Conservation (phyloP, 1,139 yeast species). For the Pichia terricola region DNA sequence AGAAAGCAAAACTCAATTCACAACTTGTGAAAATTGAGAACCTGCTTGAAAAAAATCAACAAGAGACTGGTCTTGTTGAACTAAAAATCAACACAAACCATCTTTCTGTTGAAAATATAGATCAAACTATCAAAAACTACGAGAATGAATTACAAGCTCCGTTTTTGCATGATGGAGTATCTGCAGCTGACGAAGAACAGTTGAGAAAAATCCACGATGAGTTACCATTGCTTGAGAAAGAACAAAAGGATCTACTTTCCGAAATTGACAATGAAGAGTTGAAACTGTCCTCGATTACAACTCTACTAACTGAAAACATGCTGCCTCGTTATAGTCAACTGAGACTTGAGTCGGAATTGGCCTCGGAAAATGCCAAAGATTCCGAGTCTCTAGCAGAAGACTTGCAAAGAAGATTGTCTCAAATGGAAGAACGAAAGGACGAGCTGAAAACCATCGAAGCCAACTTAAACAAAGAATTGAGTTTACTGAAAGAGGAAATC, state of each 20-base stretch:
- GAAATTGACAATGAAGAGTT: conserved; percentile 42
- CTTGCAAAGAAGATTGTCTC: conserved; percentile 44
- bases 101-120: conserved; percentile 19
- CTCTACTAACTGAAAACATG: conserved; percentile 51
- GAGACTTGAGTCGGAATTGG: conserved; percentile 17
- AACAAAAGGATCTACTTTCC: conserved; percentile 35
- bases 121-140: conserved; percentile 32
- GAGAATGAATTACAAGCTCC: conserved; percentile 42
- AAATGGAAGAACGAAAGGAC: conserved; percentile 49
- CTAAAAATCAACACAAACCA: conserved; percentile 23
- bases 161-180: conserved; percentile 42
- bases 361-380: conserved; percentile 32
- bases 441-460: conserved; percentile 45
- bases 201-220: conserved; percentile 32
- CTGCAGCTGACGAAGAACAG: conserved; percentile 34
- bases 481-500: conserved; percentile 26
- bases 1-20: conserved; percentile 37
- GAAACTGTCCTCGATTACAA: conserved; percentile 38
- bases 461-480: not conserved
- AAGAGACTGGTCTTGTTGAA: conserved; percentile 30
- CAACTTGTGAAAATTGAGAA: conserved; percentile 34
- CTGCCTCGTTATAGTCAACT: conserved; percentile 26
- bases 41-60: conserved; percentile 34
- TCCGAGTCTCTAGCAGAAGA: conserved; percentile 43
- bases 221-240: conserved; percentile 34